Conservation (phyloP, 2,329 filamentous ascomycete species). For the Paracoccidioides lutzii region DNA sequence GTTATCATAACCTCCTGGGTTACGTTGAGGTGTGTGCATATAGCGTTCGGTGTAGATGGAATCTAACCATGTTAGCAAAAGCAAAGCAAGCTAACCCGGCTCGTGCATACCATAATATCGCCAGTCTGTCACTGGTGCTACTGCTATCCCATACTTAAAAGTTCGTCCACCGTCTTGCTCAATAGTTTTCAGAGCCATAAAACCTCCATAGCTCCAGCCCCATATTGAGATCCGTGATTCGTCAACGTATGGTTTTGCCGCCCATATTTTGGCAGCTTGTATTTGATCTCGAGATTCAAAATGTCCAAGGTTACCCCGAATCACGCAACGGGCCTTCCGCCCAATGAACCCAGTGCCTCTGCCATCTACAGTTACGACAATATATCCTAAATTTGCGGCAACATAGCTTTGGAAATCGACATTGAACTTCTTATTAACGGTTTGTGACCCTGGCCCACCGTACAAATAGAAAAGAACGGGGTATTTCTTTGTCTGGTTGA, state of each 20-base stretch:
- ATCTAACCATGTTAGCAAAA: constrained; percentile 36
- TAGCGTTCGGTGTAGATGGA: constrained; percentile 91
- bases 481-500: constrained; percentile 70
- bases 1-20: constrained; percentile 61
- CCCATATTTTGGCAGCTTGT: constrained; percentile 73
- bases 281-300: constrained; percentile 88
- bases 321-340: constrained; percentile 65
- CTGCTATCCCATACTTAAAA: constrained; percentile 94
- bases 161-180: constrained; percentile 81
- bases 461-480: constrained; percentile 93
- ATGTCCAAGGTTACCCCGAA: constrained; percentile 71
- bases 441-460: constrained; percentile 85
- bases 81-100: neutral
- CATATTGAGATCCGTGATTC: constrained; percentile 74
- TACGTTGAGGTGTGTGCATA: constrained; percentile 87
- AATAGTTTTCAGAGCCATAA: constrained; percentile 86
- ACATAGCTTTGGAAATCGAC: constrained; percentile 88
- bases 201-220: constrained; percentile 97
- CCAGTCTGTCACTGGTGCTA: constrained; percentile 98
- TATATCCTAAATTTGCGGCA: constrained; percentile 72
- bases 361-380: constrained; percentile 89
- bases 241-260: constrained; percentile 71
- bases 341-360: constrained; percentile 86
- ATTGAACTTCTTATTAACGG: constrained; percentile 63
- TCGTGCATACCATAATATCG: constrained; percentile 56